Evolutionary conservation across 2,329 filamentous ascomycete species (phyloP).

Genomic region (Beauveria sp.): DNA sequence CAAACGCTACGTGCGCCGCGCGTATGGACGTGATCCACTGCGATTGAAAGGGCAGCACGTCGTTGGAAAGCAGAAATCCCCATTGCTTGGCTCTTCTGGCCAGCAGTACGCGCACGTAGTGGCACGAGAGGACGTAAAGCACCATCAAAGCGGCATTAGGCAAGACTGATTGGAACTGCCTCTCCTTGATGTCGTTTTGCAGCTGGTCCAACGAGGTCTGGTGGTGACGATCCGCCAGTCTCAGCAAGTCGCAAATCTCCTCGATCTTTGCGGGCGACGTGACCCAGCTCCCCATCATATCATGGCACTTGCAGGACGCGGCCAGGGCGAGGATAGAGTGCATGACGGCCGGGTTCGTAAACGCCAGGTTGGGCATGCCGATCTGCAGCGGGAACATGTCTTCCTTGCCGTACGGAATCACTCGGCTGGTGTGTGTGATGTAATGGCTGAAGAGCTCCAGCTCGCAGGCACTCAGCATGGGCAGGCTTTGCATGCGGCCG

Average conservation of each 20-base stretch:
- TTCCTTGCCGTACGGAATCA: slow-evolving; percentile 26
- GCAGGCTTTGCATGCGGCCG: not conserved
- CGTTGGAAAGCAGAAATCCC: slow-evolving; percentile 14
- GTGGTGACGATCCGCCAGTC: slow-evolving; percentile 30
- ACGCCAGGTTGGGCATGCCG: slow-evolving; percentile 34
- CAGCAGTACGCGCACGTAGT: slow-evolving; percentile 28
- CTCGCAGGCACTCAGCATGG: slow-evolving; percentile 18
- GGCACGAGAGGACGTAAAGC: slow-evolving; percentile 31
- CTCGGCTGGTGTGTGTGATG: slow-evolving; percentile 31
- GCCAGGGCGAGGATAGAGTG: slow-evolving; percentile 33
- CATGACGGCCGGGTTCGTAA: slow-evolving; percentile 31
- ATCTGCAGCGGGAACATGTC: slow-evolving; percentile 33
- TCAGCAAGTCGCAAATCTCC: slow-evolving; percentile 15
- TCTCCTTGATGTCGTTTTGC: slow-evolving; percentile 23
- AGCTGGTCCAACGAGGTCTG: slow-evolving; percentile 29
- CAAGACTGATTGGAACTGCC: slow-evolving; percentile 27
- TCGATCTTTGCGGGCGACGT: not conserved
- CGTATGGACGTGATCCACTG: slow-evolving; percentile 32
- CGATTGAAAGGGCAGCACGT: slow-evolving; percentile 24
- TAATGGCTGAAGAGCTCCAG: slow-evolving; percentile 33
- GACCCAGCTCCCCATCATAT: slow-evolving; percentile 16
- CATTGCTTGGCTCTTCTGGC: slow-evolving; percentile 16
- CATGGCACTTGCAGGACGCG: slow-evolving; percentile 31
- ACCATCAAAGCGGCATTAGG: slow-evolving; percentile 35
- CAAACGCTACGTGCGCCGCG: slow-evolving; percentile 26